These are phyloP conservation scores for Jatropha curcas DNA, from an alignment of 345 rosid species.

Conservation along the genomic window DNA sequence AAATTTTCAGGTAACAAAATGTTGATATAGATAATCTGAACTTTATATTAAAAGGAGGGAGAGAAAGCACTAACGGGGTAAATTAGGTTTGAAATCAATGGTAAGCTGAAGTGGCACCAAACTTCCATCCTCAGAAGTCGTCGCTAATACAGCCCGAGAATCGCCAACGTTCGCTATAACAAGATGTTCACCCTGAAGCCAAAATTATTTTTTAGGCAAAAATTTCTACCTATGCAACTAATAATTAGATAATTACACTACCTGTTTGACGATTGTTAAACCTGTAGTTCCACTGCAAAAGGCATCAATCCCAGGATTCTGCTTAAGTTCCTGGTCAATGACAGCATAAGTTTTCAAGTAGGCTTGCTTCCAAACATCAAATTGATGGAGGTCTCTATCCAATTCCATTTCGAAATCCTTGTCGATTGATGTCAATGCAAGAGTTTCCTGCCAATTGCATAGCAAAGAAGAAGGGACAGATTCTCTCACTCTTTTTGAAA, in stretches of 20 bases:
- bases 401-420: constrained; percentile 29
- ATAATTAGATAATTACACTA: no score
- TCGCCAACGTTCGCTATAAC: constrained; percentile 78
- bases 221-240: no score
- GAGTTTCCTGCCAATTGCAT: constrained; percentile 73
- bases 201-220: background rate
- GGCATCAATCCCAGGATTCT: constrained; percentile 55
- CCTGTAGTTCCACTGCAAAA: constrained; percentile 79
- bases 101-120: constrained; percentile 78
- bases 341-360: constrained; percentile 67
- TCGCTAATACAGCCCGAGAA: constrained; percentile 78
- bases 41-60: background rate
- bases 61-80: constrained; percentile 53
- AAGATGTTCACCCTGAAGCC: constrained; percentile 58
- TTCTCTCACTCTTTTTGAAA: constrained; percentile 60
- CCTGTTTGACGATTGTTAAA: constrained; percentile 78
- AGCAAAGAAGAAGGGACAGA: constrained; percentile 60
- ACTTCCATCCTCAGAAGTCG: constrained; percentile 47
- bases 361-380: constrained; percentile 72
- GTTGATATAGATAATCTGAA: background rate
- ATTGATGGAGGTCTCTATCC: constrained; percentile 31
- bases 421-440: constrained; percentile 40
- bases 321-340: constrained; percentile 72
- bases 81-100: constrained; percentile 77
- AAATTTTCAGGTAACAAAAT: background rate